These are phyloP conservation scores for Ambrosiella beaveri DNA, from an alignment of 2,329 filamentous ascomycete species.

Conservation along the genomic window DNA sequence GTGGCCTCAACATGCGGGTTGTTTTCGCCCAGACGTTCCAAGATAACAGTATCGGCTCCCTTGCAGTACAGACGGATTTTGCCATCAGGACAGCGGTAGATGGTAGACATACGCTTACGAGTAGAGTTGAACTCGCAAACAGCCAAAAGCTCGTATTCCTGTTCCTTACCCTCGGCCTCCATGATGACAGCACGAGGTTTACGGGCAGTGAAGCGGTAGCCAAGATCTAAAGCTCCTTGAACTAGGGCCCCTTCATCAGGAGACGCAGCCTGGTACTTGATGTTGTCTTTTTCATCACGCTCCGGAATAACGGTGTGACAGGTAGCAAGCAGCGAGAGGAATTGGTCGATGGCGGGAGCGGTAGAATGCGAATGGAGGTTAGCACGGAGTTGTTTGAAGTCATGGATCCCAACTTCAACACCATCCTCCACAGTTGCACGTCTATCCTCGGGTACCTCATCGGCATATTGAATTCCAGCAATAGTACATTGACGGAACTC, in stretches of 20 bases:
- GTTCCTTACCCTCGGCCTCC: constrained; percentile 50
- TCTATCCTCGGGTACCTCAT: constrained; percentile 80
- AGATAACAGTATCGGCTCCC: constrained; percentile 90
- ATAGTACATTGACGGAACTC: constrained; percentile 94
- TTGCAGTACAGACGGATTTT: constrained; percentile 91
- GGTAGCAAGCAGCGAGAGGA: constrained; percentile 68
- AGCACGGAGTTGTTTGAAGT: constrained; percentile 57
- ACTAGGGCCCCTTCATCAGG: constrained; percentile 96
- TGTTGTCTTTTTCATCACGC: constrained; percentile 59
- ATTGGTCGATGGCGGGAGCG: constrained; percentile 50
- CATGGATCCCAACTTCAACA: constrained; percentile 61
- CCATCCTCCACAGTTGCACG: constrained; percentile 68
- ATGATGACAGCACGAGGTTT: constrained; percentile 83
- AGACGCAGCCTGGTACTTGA: constrained; percentile 96
- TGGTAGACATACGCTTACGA: constrained; percentile 92
- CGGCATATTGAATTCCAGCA: constrained; percentile 81
- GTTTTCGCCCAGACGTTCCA: constrained; percentile 70
- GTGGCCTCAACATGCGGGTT: constrained; percentile 84
- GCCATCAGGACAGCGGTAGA: constrained; percentile 90
- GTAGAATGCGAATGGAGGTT: constrained; percentile 44
- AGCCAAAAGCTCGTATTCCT: constrained; percentile 78
- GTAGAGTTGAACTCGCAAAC: constrained; percentile 95
- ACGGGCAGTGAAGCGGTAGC: constrained; percentile 78
- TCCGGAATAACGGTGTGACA: constrained; percentile 98
- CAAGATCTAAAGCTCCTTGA: constrained; percentile 68